phyloP scores from a whole-genome alignment of 164 flowering plant genomes.

The Magnolia changhungtana region DNA sequence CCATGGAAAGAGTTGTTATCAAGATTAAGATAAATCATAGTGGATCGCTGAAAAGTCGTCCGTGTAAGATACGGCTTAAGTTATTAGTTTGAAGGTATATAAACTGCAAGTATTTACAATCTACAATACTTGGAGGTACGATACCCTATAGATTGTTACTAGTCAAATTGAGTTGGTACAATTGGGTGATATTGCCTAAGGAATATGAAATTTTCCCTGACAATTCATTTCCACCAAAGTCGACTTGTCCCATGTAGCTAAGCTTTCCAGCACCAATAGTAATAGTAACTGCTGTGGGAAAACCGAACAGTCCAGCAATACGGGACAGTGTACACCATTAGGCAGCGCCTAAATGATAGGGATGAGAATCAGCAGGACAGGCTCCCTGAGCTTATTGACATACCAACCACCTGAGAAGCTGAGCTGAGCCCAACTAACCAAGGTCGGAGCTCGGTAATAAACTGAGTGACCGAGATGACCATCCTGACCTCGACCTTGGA shows the following conservation, averaged over 20 bases:
- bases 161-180: slow-evolving; percentile 3
- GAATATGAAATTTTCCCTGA: slow-evolving; percentile 16
- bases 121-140: slow-evolving; percentile 10
- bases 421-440: too few relatives aligned
- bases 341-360: too few relatives aligned
- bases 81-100: neutral
- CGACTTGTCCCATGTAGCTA: neutral
- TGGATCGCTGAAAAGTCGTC: neutral
- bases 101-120: neutral
- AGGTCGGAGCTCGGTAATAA: too few relatives aligned
- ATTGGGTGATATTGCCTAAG: slow-evolving; percentile 8
- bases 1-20: neutral
- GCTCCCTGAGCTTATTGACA: too few relatives aligned
- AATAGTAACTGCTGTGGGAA: neutral
- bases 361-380: too few relatives aligned
- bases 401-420: too few relatives aligned
- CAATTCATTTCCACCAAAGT: slow-evolving; percentile 2
- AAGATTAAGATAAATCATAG: neutral
- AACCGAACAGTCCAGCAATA: too few relatives aligned
- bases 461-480: too few relatives aligned
- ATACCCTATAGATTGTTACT: slow-evolving; percentile 7
- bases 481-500: too few relatives aligned
- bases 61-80: neutral
- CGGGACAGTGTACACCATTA: too few relatives aligned
- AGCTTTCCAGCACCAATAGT: slow-evolving; percentile 16